Base-by-base conservation (phyloP, 116 monocot species). In the Zostera marina region DNA sequence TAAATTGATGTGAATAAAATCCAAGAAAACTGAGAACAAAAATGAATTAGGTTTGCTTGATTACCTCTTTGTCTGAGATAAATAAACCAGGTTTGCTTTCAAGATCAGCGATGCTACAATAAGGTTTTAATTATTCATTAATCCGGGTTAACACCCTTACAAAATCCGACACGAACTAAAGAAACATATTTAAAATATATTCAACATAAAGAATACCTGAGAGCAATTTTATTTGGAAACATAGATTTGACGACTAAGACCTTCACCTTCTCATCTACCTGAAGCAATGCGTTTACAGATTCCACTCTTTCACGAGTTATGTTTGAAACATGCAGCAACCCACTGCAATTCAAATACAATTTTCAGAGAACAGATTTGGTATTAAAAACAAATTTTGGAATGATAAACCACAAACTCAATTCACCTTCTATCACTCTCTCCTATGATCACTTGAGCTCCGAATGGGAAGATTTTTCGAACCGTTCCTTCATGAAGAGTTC, bases 291-390 rank as follows among this genome's bases (percentile, higher is more conserved):
- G 53, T 62, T 72, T 44, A 89, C 76, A 61, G 80, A 78, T 44
- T 66, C 60, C 25, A 89, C 67, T 11, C 70, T 64, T n/a, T 65
- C 63, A 25, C 68, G 74, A 41, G 68, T 80, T 47, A 96, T 80
- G 44, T 88, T 96, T 63, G 94, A 96, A 42, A 96, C 78, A 56
- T 96, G 94, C 26, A 96, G 63, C 66, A 96, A 69, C 22, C 94
- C 94, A 60, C 94, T 96, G 85, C 64, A 79, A 52, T 26, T 26
- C 0, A 17, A 44, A 47, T 47, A 6, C 6, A 26, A 32, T n/a
- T 38, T 11, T 38, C 8, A 32, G 40, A 41, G 15, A 5, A 41
- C 12, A 58, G 58, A 32, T 11, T 58, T 58, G 14, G 26, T 11
- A 32, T 55, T 7, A 54, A n/a, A n/a, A n/a, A n/a, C n/a, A n/a